phyloP scores from a whole-genome alignment of 257 asterid species.

The Solanum pimpinellifolium region DNA sequence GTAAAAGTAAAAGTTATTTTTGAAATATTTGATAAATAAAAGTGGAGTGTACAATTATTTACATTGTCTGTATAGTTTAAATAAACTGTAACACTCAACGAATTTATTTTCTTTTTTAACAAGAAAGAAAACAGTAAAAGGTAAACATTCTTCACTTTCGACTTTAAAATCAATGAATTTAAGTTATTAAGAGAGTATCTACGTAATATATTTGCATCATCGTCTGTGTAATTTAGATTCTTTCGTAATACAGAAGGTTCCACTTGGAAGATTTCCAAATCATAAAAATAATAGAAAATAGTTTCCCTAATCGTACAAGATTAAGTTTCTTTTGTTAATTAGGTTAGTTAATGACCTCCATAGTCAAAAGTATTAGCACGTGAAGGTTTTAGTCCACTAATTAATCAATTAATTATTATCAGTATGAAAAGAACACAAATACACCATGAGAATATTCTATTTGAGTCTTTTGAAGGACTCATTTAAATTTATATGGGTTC shows the following conservation, averaged over 20 bases:
- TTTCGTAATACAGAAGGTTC: not conserved
- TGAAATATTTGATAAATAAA: too few relatives aligned
- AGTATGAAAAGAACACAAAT: not conserved
- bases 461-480: not conserved
- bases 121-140: too few relatives aligned
- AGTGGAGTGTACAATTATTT: too few relatives aligned
- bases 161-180: too few relatives aligned
- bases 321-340: not conserved
- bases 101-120: too few relatives aligned
- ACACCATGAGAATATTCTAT: not conserved
- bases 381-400: not conserved
- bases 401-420: not conserved
- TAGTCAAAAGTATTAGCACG: not conserved
- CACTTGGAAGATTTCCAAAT: not conserved
- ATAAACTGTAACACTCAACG: not conserved
- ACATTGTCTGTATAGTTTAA: not conserved
- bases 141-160: too few relatives aligned
- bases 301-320: not conserved
- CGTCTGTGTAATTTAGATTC: not conserved
- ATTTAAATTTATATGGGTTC: not conserved
- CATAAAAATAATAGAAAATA: not conserved
- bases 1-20: too few relatives aligned
- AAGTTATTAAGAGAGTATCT: accelerated
- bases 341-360: not conserved
- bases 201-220: not conserved